Base-by-base conservation (phyloP, 129 eudicot genomes). In the Deinandra increscens region DNA sequence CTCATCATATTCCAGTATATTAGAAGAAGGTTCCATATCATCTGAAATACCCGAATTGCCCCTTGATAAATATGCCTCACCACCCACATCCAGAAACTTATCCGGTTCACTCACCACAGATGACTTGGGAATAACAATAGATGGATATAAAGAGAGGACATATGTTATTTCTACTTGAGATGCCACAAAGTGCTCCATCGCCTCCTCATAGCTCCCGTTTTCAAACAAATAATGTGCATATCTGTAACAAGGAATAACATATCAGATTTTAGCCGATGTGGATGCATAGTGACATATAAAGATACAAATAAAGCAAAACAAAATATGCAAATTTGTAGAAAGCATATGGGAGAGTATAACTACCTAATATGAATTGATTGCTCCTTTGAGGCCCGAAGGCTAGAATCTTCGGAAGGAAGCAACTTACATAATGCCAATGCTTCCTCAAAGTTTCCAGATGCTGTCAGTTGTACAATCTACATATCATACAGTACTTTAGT, bases 321-420 rank as follows among this genome's bases (percentile, higher is more conserved):
- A 13, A 65, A 19, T 44, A 64, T 33, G 36, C 20, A 43, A 34
- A 31, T 12, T 56, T 44, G 60, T n/a, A 34, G 23, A 75, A 55
- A 7, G 14, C 31, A 26, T 26, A 26, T 3, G 31, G 31, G 31
- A 26, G 31, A 26, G 31, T 26, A 42, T 18, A 34, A 45, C 39
- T 51, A 93, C 98, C 98, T 89, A 13, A 94, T 81, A 66, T 94
- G 99, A 77, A 94, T 94, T 54, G 99, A 88, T 81, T 91, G 96
- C 86, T 94, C 99, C 78, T 90, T 94, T 85, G 99, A 86, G 73
- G 96, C 93, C 83, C 97, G 83, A 66, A 94, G 97, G 76, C 80
- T 94, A 75, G 99, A 94, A 85, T 94, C 99, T 80, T 94, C 99
- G 2, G 88, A 87, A 44, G 99, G 99, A 72, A 94, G 99, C 66